Conservation (phyloP, 2,329 filamentous ascomycete species). For the Hymenoscyphus fructigenus region DNA sequence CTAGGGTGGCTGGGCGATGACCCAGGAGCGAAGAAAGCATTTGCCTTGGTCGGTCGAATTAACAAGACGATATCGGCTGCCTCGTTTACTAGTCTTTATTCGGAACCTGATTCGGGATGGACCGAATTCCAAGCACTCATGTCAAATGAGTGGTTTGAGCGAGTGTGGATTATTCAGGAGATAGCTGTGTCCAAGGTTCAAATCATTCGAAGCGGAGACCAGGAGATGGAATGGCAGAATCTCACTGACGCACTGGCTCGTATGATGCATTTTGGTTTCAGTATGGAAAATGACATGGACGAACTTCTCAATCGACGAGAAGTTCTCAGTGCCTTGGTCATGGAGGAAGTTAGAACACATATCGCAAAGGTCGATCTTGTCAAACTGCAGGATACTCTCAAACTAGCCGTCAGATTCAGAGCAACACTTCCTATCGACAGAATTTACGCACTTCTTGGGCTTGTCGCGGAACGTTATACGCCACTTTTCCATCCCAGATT, state of each 20-base stretch:
- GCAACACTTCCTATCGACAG: not conserved
- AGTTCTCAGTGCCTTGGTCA: not conserved
- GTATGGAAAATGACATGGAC: not conserved
- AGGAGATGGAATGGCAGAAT: not conserved
- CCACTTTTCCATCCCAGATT: not conserved
- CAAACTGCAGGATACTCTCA: not conserved
- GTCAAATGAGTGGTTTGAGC: not conserved
- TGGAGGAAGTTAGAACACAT: not conserved
- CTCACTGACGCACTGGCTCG: not conserved
- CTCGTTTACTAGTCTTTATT: not conserved
- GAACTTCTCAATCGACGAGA: not conserved
- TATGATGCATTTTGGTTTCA: not conserved
- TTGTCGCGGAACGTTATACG: not conserved
- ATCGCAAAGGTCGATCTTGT: not conserved
- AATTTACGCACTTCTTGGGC: not conserved
- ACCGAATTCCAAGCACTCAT: not conserved
- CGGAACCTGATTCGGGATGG: not conserved
- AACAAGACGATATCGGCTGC: not conserved
- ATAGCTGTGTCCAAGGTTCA: not conserved
- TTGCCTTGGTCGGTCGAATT: not conserved
- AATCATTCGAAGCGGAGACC: not conserved
- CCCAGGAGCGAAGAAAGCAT: not conserved
- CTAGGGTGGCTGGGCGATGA: not conserved
- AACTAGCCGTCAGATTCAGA: not conserved
- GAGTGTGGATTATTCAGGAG: not conserved